Conservation (phyloP, 805 yeast species). For the Ogataea paraovalis region DNA sequence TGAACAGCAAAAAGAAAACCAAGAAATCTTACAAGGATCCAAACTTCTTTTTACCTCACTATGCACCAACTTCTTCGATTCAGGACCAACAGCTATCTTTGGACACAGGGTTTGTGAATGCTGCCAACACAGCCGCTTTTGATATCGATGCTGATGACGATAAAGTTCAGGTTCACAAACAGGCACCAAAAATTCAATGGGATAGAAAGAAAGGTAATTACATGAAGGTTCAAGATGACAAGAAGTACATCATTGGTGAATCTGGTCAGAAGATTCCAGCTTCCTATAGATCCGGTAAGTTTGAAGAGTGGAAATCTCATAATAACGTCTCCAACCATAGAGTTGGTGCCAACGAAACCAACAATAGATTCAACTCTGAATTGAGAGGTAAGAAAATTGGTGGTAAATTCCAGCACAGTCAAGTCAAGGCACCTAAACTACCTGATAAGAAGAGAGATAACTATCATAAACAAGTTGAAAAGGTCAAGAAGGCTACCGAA, state of each 20-base stretch:
- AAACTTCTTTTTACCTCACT: conserved; percentile 78
- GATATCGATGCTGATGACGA: conserved; percentile 72
- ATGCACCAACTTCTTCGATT: conserved; percentile 73
- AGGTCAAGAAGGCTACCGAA: conserved; percentile 75
- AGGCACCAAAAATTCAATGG: conserved; percentile 75
- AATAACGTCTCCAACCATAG: conserved; percentile 49
- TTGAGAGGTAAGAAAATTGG: conserved; percentile 33
- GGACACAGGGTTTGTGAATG: conserved; percentile 67
- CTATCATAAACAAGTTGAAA: conserved; percentile 74
- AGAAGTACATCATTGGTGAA: conserved; percentile 90
- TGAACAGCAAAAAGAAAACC: conserved; percentile 19
- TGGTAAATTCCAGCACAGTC: conserved; percentile 68
- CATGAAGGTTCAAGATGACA: conserved; percentile 75
- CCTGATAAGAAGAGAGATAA: conserved; percentile 94
- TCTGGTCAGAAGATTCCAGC: conserved; percentile 93
- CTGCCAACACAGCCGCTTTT: conserved; percentile 81
- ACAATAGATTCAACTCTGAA: conserved; percentile 33
- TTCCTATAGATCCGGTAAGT: conserved; percentile 82
- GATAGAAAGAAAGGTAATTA: conserved; percentile 90
- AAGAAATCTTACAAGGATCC: conserved; percentile 69
- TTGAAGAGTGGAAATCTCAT: conserved; percentile 84
- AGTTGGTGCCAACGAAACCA: conserved; percentile 52
- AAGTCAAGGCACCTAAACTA: conserved; percentile 72
- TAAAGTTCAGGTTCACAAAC: conserved; percentile 62
- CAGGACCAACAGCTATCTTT: conserved; percentile 75